Evolutionary conservation across 2,329 filamentous ascomycete species (phyloP), one percentile per base, ranked within the genome.

Genomic region (Neofusicoccum umdonicola): DNA sequence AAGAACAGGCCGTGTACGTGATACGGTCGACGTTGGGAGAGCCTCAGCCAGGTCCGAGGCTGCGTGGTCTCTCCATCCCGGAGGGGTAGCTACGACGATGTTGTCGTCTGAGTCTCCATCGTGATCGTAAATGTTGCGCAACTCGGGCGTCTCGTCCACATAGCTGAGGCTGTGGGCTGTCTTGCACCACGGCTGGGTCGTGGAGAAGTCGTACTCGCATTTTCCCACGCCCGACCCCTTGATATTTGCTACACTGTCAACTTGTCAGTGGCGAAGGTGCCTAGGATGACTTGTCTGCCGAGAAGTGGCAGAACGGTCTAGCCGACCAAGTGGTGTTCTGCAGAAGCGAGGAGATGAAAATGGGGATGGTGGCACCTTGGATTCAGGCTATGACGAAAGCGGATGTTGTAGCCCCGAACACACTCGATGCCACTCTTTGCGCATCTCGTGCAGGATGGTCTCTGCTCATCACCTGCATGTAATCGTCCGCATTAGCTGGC

Each of bases 61-160:
- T 45, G 15, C 31, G 50, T 62, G 64, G 19, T 48, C 61, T 44
- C 47, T 50, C 64, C 64, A 67, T 7, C 65, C 64, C 12, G 57
- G 37, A 8, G 66, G 66, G 4, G 66, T 67, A 15, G 37, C 27
- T 31, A 31, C 27, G 6, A 62, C 52, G 17, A 17, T 56, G 31
- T 62, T 51, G 27, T 52, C 39, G 3, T 64, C 62, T 1, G 69
- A 65, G n/a, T 71, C 69, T 7, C 63, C 66, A 39, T 70, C 69
- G 51, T 69, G 70, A 31, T 74, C 71, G 66, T 74, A 74, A 27
- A 74, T 71, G 65, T 68, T 73, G 60, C 71, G 71, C 19, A 75
- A 68, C 58, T 75, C 72, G 62, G 66, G 69, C 9, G 73, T 75
- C 63, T 73, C 72, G 58, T 74, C 73, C 42, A 74, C 60, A 56